A percentile compares a stretch with the other conserved stretches of the same genome.
Conservation (phyloP, 345 rosid species). For the Lepidium africanum region DNA sequence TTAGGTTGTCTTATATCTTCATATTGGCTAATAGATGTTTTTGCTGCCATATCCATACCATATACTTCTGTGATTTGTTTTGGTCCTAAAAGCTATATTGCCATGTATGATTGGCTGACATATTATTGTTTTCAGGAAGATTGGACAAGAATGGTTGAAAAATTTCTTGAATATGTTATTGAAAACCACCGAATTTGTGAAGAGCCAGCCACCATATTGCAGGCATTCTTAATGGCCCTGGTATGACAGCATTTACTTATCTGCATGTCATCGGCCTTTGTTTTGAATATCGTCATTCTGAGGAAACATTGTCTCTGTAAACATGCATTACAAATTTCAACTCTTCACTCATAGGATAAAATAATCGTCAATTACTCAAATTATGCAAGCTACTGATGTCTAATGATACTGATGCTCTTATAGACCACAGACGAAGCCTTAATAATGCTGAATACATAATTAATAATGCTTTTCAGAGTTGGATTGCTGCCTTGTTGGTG, state of each 20-base stretch:
- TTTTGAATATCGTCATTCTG: background rate
- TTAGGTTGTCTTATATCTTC: background rate
- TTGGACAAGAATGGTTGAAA: slow-evolving; percentile 46
- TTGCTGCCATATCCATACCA: background rate
- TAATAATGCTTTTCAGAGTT: slow-evolving; percentile 45
- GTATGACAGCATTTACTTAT: slow-evolving; percentile 38
- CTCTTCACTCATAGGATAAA: background rate
- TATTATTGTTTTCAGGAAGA: slow-evolving; percentile 50
- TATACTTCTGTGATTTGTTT: slow-evolving; percentile 5
- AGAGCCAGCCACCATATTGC: slow-evolving; percentile 53
- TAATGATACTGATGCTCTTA: background rate
- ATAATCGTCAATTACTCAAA: background rate
- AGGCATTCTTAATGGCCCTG: slow-evolving; percentile 85
- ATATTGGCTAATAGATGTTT: slow-evolving; percentile 3
- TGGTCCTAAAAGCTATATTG: background rate
- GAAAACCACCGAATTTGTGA: slow-evolving; percentile 49
- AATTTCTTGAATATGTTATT: slow-evolving; percentile 63
- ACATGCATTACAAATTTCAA: slow-evolving; percentile 4
- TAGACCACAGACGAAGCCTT: slow-evolving; percentile 9
- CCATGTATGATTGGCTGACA: background rate
- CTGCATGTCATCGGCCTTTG: background rate
- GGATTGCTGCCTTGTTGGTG: slow-evolving; percentile 72
- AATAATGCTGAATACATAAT: background rate
- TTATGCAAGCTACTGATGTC: background rate
- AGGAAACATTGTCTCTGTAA: background rate